Base-by-base conservation (phyloP, 2,329 filamentous ascomycete genomes). In the Talaromyces atroroseus region DNA sequence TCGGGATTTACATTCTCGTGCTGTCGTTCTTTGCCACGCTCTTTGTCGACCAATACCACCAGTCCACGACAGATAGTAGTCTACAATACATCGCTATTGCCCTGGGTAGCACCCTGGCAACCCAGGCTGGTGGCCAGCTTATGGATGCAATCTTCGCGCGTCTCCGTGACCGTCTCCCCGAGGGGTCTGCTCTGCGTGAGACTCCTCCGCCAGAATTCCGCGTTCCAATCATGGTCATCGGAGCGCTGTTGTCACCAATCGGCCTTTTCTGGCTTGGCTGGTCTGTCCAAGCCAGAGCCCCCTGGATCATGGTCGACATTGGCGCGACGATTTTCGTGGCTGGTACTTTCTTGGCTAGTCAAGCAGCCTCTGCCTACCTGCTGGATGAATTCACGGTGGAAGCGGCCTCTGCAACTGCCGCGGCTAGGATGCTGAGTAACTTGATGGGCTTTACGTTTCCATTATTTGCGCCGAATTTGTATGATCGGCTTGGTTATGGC, bases 241-340 rank as follows among this genome's bases (percentile, higher is more conserved):
- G 79, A 1, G 74, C 76, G 0, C 60, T 82, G 1, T 71, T 82
- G 40, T 75, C 84, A 0, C 81, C 83, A 0, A 65, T 78, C 16
- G 78, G 80, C 7, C 71, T 85, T 0, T 78, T 84, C 61, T 77
- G 79, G 69, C 84, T 84, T 62, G 82, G 82, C 34, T 85, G 82
- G 81, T 73, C 76, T 1, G 81, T 81, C 0, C 72, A 84, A 52
- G 71, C 76, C 26, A 65, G 74, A 1, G 68, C 74, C 0, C 80
- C 82, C 61, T 86, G 82, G 81, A 81, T 85, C 40, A 72, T 83
- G 6, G 82, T 82, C 0, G 83, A 86, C 56, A 74, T 86, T 42
- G 84, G 83, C 1, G 80, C 81, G 2, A 71, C 74, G 1, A 72
- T 83, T 2, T 80, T 84, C n/a, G 79, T 81, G 0, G 69, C 76